Base-by-base conservation (phyloP, 2,329 filamentous ascomycete genomes). In the Colletotrichum cuscutae region DNA sequence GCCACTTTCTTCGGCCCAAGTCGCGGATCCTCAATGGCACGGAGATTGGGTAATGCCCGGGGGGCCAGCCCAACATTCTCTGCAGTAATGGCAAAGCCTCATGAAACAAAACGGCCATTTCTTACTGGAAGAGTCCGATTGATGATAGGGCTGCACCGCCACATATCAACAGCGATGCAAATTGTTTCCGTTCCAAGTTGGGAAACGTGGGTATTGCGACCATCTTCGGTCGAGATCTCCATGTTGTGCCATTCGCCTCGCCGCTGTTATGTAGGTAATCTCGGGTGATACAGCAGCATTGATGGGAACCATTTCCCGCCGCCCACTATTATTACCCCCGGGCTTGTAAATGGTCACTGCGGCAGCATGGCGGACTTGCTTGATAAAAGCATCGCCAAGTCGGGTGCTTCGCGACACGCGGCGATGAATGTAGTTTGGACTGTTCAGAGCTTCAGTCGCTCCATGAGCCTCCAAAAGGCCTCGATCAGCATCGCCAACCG, bases 131-230 rank as follows among this genome's bases (percentile, higher is more conserved):
- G 32, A 22, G 15, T 62, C 37, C 52, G 19, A 61, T 13, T 7
- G 59, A 73, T 64, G 65, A 69, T 76, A 77, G 77, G 77, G 77
- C 78, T 78, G 77, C 77, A 79, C 74, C 56, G 71, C 70, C 65
- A 64, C 52, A 63, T 61, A 58, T 71, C 56, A 62, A 46, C 52
- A 67, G 42, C 37, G 35, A 52, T 71, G 42, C 24, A 49, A 35
- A 71, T 66, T 62, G 67, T 61, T 56, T 53, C 26, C 32, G 60
- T 71, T 62, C 56, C 35, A 58, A 66, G 71, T 63, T 42, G 52
- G 53, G 57, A 73, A 73, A 52, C 32, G 66, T 54, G 24, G 49
- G 26, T 37, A 58, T 58, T 65, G 35, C 56, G 53, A 63, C 58
- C 49, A 26, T 49, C 67, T 62, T 60, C 66, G 68, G 57, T 57